phyloP scores from a whole-genome alignment of 768 basidiomycete genomes.

The Lentinula sp. region DNA sequence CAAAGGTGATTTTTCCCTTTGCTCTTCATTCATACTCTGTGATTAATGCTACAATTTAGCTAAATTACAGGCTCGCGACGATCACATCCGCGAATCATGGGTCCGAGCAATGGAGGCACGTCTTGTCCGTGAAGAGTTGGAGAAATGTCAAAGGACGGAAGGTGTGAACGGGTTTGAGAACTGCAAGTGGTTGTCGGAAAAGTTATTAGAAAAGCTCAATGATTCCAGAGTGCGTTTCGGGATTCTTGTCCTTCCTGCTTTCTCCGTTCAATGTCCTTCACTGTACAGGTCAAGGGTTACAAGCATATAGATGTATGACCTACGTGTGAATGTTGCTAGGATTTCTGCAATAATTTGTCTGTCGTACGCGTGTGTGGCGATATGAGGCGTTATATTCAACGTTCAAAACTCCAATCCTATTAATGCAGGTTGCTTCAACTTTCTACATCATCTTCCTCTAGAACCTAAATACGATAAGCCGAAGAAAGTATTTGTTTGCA shows the following conservation, averaged over 20 bases:
- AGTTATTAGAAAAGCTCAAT: slow-evolving; percentile 72
- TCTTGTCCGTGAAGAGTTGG: slow-evolving; percentile 81
- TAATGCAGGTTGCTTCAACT: too few relatives aligned
- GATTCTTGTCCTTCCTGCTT: not conserved
- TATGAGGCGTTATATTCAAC: too few relatives aligned
- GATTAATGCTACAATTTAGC: slow-evolving; percentile 28
- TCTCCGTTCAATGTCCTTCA: slow-evolving; percentile 3
- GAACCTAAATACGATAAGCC: too few relatives aligned
- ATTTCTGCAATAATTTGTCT: too few relatives aligned
- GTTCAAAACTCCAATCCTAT: too few relatives aligned
- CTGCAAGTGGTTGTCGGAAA: slow-evolving; percentile 81
- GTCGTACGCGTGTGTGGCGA: too few relatives aligned
- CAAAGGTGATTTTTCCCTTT: slow-evolving; percentile 30
- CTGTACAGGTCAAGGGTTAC: slow-evolving; percentile 78
- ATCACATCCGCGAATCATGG: slow-evolving; percentile 87
- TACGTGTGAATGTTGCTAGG: too few relatives aligned
- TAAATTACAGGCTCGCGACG: slow-evolving; percentile 63
- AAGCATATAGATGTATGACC: slow-evolving; percentile 55
- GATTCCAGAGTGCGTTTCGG: slow-evolving; percentile 66
- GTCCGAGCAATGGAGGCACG: slow-evolving; percentile 90
- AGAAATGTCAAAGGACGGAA: slow-evolving; percentile 85
- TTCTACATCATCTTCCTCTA: too few relatives aligned
- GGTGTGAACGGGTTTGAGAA: slow-evolving; percentile 90
- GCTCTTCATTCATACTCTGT: not conserved
- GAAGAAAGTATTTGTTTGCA: too few relatives aligned